phyloP scores from a whole-genome alignment of 2,329 filamentous ascomycete species.

The Colletotrichum gigasporum region DNA sequence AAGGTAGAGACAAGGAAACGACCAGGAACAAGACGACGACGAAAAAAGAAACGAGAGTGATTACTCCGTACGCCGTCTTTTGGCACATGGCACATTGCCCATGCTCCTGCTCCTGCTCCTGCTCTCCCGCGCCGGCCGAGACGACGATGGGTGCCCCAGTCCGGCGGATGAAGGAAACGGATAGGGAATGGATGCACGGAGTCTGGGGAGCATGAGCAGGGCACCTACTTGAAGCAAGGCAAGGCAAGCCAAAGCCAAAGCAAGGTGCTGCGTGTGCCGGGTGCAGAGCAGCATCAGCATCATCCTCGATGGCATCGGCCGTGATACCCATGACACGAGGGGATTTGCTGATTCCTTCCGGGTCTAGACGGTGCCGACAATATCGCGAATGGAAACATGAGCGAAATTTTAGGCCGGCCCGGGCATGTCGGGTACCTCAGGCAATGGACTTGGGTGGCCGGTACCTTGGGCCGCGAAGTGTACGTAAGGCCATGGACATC shows the following conservation, averaged over 20 bases:
- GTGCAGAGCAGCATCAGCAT: background rate
- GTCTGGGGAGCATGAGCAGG: slow-evolving; percentile 9
- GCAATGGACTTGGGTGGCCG: no score
- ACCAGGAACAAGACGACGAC: slow-evolving; percentile 34
- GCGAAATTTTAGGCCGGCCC: background rate
- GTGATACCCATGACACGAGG: background rate
- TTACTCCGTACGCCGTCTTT: no score
- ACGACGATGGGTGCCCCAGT: background rate
- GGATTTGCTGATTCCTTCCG: background rate
- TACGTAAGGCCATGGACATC: no score
- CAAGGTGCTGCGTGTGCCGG: background rate
- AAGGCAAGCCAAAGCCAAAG: background rate
- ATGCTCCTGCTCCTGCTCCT: no score
- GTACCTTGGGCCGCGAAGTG: no score
- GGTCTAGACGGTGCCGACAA: background rate
- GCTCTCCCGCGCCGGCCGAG: background rate
- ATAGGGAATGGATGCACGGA: background rate
- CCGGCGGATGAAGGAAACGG: no score
- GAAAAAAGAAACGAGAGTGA: slow-evolving; percentile 16
- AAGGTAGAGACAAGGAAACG: slow-evolving; percentile 32
- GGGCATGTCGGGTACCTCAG: background rate
- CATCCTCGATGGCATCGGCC: background rate
- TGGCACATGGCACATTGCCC: no score
- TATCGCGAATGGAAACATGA: slow-evolving; percentile 6
- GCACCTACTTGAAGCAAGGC: background rate